These are phyloP conservation scores for Baudoinia panamericana DNA, from an alignment of 495 filamentous ascomycete species.

Conservation along the genomic window DNA sequence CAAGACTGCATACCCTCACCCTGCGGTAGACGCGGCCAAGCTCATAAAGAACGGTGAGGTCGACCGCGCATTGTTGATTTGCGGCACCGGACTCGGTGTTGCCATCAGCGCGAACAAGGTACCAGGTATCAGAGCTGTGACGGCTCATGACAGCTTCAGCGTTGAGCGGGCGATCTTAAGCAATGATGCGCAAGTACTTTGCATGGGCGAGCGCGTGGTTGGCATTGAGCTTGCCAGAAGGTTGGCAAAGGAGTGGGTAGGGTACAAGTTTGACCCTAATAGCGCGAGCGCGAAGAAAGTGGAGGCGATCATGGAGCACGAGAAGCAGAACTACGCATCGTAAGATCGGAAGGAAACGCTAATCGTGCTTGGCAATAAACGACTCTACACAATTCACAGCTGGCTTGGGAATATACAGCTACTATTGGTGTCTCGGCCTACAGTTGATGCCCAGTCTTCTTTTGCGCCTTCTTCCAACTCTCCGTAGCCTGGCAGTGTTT, in stretches of 20 bases:
- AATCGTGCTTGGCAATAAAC: too few relatives aligned
- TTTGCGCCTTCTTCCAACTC: constrained; percentile 21
- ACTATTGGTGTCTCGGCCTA: too few relatives aligned
- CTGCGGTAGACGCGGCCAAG: constrained; percentile 39
- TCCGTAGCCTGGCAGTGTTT: constrained; percentile 19
- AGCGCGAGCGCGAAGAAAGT: constrained; percentile 17
- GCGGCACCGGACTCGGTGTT: constrained; percentile 75
- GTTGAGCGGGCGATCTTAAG: constrained; percentile 71
- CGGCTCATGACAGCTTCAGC: constrained; percentile 72
- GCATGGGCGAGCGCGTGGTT: constrained; percentile 75
- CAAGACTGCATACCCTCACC: constrained; percentile 75
- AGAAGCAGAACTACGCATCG: constrained; percentile 40
- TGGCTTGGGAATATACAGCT: too few relatives aligned
- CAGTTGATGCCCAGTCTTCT: constrained; percentile 24
- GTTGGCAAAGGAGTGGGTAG: constrained; percentile 69
- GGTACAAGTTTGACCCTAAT: constrained; percentile 63
- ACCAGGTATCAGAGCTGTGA: constrained; percentile 70
- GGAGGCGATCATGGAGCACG: constrained; percentile 51
- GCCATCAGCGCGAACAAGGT: constrained; percentile 83
- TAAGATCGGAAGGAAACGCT: too few relatives aligned
- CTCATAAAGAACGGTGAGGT: constrained; percentile 36
- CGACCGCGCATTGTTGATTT: constrained; percentile 74
- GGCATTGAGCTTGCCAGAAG: constrained; percentile 66
- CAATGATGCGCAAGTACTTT: constrained; percentile 80
- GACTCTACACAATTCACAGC: too few relatives aligned